Conservation (phyloP, 441 rosid genomes). For the Theobroma grandiflorum region DNA sequence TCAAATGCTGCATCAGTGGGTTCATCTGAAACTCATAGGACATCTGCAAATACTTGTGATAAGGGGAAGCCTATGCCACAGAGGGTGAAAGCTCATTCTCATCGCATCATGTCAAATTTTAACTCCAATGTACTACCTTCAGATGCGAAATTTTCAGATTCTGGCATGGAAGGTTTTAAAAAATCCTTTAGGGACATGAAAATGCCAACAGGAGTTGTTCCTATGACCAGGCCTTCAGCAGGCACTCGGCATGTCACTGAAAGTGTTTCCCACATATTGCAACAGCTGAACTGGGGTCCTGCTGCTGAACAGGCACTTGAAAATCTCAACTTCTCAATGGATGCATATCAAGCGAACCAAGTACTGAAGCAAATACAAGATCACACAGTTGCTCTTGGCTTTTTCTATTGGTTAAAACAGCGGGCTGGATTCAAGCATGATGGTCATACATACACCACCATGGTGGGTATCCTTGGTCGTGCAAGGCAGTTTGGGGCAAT, state of each 20-base stretch:
- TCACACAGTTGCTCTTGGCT: conserved; percentile 76
- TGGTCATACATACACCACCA: conserved; percentile 90
- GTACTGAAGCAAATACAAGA: conserved; percentile 81
- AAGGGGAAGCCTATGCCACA: conserved; percentile 57
- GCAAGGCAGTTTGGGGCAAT: conserved; percentile 75
- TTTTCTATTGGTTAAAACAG: conserved; percentile 82
- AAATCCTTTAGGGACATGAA: conserved; percentile 54
- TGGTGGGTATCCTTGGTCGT: conserved; percentile 94
- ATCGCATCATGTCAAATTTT: conserved; percentile 40
- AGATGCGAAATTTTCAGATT: conserved; percentile 44
- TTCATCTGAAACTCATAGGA: conserved; percentile 40
- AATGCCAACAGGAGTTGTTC: conserved; percentile 41
- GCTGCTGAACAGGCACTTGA: conserved; percentile 74
- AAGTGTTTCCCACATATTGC: conserved; percentile 60
- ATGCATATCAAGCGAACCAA: conserved; percentile 91
- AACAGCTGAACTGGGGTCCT: conserved; percentile 71
- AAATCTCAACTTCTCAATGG: conserved; percentile 56
- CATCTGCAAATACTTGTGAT: conserved; percentile 42
- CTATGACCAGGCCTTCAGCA: conserved; percentile 49
- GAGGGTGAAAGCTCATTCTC: conserved; percentile 46
- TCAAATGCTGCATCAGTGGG: conserved; percentile 41
- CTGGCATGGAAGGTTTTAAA: conserved; percentile 38
- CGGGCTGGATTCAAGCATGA: conserved; percentile 81
- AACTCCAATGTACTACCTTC: conserved; percentile 43
- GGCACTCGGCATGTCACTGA: conserved; percentile 53